A percentile compares a stretch with the other conserved stretches of the same genome.
phyloP scores from a whole-genome alignment of 2,329 filamentous ascomycete genomes.

The Elsinoe perseae region DNA sequence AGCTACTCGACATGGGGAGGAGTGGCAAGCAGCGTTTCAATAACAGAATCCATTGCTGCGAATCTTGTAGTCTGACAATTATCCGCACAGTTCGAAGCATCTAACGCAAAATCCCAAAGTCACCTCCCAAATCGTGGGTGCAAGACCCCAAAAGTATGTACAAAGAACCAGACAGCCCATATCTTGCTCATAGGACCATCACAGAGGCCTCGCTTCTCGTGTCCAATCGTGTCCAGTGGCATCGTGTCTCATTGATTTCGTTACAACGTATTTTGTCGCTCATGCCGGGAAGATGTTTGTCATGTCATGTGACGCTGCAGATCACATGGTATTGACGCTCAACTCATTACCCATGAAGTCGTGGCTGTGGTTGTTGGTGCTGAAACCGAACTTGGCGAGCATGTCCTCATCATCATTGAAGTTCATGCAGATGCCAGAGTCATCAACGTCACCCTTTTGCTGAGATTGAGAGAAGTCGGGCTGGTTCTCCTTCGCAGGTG shows the following conservation, averaged over 20 bases:
- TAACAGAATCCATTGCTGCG: not conserved
- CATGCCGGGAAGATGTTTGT: not conserved
- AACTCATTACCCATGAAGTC: constrained; percentile 11
- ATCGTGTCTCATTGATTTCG: constrained; percentile 12
- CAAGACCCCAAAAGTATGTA: not conserved
- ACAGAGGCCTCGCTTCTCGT: not conserved
- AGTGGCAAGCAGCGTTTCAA: no score
- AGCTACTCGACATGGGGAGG: no score
- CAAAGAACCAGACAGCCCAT: not conserved
- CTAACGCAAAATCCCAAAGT: not conserved
- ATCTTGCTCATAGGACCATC: not conserved
- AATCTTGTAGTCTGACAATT: not conserved
- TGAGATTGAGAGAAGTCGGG: constrained; percentile 11
- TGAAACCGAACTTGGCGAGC: constrained; percentile 18
- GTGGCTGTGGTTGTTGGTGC: constrained; percentile 1
- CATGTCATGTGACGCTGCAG: constrained; percentile 4
- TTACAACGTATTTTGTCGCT: not conserved
- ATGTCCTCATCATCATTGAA: constrained; percentile 30
- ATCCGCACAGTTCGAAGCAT: not conserved
- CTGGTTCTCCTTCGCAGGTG: constrained; percentile 13
- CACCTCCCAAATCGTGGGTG: not conserved
- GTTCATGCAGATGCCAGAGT: constrained; percentile 33
- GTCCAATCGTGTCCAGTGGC: constrained; percentile 1
- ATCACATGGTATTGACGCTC: constrained; percentile 16
- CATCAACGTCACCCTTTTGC: constrained; percentile 30